Conservation (phyloP, 2,329 filamentous ascomycete species). For the Trichoderma sp. region DNA sequence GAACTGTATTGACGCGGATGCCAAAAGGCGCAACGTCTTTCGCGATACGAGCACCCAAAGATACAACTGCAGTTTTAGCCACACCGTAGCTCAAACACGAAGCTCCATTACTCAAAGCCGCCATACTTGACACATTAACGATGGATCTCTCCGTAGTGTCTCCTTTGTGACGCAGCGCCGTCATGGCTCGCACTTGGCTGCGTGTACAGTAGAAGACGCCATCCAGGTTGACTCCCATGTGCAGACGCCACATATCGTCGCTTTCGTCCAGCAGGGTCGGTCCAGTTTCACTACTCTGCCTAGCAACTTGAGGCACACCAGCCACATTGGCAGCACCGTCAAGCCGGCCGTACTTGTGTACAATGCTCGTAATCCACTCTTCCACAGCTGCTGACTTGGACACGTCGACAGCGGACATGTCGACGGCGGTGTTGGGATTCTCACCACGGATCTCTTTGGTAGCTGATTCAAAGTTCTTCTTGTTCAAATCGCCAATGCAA, state of each 20-base stretch:
- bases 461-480: background rate
- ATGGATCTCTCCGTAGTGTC: background rate
- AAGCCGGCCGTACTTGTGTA: background rate
- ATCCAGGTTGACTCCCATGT: background rate
- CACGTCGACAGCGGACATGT: background rate
- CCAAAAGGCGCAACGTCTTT: background rate
- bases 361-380: background rate
- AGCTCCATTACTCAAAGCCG: background rate
- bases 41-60: background rate
- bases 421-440: background rate
- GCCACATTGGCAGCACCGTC: background rate
- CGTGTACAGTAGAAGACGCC: background rate
- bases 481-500: background rate
- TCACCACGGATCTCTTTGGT: background rate
- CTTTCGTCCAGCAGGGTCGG: background rate
- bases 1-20: background rate
- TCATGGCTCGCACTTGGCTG: background rate
- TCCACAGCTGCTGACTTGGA: background rate
- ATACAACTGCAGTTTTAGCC: background rate
- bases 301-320: background rate
- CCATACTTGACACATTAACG: background rate
- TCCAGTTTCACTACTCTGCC: background rate
- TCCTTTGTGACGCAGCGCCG: background rate
- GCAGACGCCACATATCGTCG: background rate
- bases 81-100: background rate